phyloP scores from a whole-genome alignment of 2,329 filamentous ascomycete species.

The Cordyceps militaris region DNA sequence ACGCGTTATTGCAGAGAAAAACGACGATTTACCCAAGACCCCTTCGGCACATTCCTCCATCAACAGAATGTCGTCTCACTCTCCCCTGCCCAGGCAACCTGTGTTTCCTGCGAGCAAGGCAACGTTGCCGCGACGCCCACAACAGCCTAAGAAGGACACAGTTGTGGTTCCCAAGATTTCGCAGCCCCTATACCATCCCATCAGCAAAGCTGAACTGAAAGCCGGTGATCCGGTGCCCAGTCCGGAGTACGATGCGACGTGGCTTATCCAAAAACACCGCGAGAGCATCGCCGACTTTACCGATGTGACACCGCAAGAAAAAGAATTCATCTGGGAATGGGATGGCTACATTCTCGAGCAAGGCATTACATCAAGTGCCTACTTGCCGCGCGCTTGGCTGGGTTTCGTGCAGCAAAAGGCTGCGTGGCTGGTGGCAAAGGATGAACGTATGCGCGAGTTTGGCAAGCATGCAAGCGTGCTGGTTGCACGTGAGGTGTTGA shows the following conservation, averaged over 20 bases:
- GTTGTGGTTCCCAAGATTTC: slow-evolving; percentile 42
- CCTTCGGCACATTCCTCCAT: slow-evolving; percentile 2
- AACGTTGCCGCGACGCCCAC: slow-evolving; percentile 5
- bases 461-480: slow-evolving; percentile 47
- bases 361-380: slow-evolving; percentile 44
- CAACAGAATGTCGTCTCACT: slow-evolving; percentile 21
- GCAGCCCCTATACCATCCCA: slow-evolving; percentile 49
- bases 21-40: slow-evolving; percentile 19
- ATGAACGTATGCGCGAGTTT: slow-evolving; percentile 45
- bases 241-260: slow-evolving; percentile 39
- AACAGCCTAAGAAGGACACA: slow-evolving; percentile 21
- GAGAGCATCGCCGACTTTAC: slow-evolving; percentile 51
- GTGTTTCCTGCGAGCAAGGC: neutral
- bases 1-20: slow-evolving; percentile 31
- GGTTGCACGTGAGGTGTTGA: slow-evolving; percentile 40
- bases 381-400: slow-evolving; percentile 45
- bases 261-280: slow-evolving; percentile 53
- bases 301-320: slow-evolving; percentile 47
- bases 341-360: slow-evolving; percentile 47
- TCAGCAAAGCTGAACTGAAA: slow-evolving; percentile 46
- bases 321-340: slow-evolving; percentile 53
- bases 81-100: slow-evolving; percentile 14
- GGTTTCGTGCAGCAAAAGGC: slow-evolving; percentile 45
- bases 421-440: slow-evolving; percentile 43
- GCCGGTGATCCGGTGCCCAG: slow-evolving; percentile 42